Base-by-base conservation (phyloP, 208 protist species). In the Tritrichomonas musculus region DNA sequence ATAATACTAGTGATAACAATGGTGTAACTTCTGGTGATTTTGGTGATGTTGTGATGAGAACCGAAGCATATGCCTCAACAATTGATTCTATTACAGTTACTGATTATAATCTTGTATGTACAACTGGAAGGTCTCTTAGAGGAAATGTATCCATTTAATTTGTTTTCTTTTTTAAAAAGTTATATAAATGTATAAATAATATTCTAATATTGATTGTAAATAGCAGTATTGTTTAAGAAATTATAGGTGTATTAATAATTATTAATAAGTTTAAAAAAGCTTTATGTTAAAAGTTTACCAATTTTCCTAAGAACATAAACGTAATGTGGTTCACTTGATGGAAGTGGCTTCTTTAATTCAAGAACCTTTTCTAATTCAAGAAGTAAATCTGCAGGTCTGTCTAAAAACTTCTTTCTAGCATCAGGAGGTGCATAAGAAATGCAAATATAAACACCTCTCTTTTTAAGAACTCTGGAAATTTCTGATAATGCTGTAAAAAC, bases 231-330 rank as follows among this genome's bases (percentile, higher is more conserved):
- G n/a, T n/a, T n/a, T n/a, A n/a, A n/a, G n/a, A n/a, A n/a, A n/a
- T n/a, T n/a, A n/a, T n/a, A n/a, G n/a, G n/a, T n/a, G n/a, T n/a
- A n/a, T n/a, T n/a, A n/a, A n/a, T n/a, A n/a, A n/a, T n/a, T n/a
- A n/a, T n/a, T n/a, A n/a, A n/a, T n/a, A n/a, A n/a, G n/a, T n/a
- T n/a, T n/a, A n/a, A n/a, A n/a, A n/a, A n/a, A n/a, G n/a, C n/a
- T 60, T 88, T 88, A 88, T 88, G 77, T 88, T 1, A 88, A 49
- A 88, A 88, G 77, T 36, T 88, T 88, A 20, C 77, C 77, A 57
- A 25, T 20, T 39, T 88, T 88, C 4, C 77, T 25, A 57, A 88
- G 47, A 57, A 88, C 57, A 57, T 88, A 88, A 53, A 88, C 77
- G 57, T 88, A 88, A 39, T 53, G 41, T 60, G 77, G 77, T 25